Percentiles rank a stretch among this genome's conserved stretches.
phyloP scores from a whole-genome alignment of 1,139 yeast species.

The Blastobotrys elegans region DNA sequence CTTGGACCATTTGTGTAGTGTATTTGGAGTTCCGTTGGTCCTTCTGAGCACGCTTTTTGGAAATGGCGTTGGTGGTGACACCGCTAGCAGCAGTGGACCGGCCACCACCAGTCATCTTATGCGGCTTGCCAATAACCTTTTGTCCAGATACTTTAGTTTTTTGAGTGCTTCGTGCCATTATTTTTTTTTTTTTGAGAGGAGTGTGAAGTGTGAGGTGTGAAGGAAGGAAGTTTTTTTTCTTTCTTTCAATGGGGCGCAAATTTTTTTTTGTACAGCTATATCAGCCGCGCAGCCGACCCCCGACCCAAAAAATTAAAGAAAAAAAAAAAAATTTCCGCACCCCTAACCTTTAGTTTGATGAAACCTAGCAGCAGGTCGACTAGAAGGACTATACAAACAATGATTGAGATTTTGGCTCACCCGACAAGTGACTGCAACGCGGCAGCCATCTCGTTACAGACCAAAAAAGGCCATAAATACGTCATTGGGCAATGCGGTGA shows the following conservation, averaged over 20 bases:
- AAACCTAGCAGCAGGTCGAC: neutral
- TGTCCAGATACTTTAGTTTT: no score
- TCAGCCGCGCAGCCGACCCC: no score
- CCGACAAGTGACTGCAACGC: slow-evolving; percentile 56
- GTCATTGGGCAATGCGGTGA: slow-evolving; percentile 80
- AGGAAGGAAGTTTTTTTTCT: neutral
- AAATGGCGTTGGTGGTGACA: slow-evolving; percentile 41
- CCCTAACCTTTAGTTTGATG: neutral
- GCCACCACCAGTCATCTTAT: slow-evolving; percentile 20
- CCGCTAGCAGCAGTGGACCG: slow-evolving; percentile 56
- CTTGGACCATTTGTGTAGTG: slow-evolving; percentile 27
- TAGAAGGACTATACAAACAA: slow-evolving; percentile 16
- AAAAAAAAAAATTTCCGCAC: neutral
- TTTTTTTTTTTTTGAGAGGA: no score
- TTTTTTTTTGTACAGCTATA: no score
- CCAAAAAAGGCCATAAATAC: slow-evolving; percentile 51
- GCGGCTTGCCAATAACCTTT: slow-evolving; percentile 54
- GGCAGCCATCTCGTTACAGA: slow-evolving; percentile 53
- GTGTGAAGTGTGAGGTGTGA: no score
- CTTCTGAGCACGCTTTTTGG: slow-evolving; percentile 79
- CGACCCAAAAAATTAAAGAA: no score
- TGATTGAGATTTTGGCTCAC: slow-evolving; percentile 36
- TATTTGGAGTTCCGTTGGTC: slow-evolving; percentile 75
- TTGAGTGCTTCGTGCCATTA: no score
- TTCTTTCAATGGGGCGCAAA: neutral